Percentiles rank a stretch among this genome's conserved stretches.
Conservation (phyloP, 23 red algal genomes). For the Chondrus crispus region DNA sequence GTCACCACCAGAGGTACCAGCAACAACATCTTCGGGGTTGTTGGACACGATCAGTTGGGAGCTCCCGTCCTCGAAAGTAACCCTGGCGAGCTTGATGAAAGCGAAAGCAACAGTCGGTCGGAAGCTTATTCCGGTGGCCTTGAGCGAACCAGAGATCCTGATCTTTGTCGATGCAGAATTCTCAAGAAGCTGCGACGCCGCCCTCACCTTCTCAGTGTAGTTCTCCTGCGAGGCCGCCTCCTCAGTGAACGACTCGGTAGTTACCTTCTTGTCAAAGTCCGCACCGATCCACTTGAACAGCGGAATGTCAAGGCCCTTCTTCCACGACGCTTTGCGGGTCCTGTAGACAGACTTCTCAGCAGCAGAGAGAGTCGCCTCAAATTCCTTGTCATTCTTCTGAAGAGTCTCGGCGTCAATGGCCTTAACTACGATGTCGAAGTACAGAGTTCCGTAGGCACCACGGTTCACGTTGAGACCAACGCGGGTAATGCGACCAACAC, state of each 20-base stretch:
- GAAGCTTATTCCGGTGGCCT: not conserved
- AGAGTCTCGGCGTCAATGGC: not conserved
- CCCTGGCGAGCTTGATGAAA: conserved; percentile 13
- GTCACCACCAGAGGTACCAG: conserved; percentile 1
- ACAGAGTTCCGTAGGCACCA: not conserved
- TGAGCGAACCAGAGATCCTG: conserved; percentile 4
- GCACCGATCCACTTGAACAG: conserved; percentile 13
- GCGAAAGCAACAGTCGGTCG: conserved; percentile 12
- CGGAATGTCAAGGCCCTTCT: not conserved
- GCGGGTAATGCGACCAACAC: no score
- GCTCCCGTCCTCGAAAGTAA: not conserved
- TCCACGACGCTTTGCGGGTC: not conserved
- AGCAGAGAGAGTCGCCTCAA: not conserved
- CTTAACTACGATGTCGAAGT: conserved; percentile 26
- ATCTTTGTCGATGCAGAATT: not conserved
- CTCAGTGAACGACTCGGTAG: not conserved
- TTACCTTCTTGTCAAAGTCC: not conserved
- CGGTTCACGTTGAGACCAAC: not conserved
- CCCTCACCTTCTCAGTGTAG: not conserved
- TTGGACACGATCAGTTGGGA: not conserved
- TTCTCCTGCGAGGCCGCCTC: not conserved
- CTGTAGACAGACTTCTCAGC: not conserved
- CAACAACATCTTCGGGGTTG: not conserved
- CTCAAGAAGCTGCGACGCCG: not conserved
- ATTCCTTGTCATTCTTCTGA: not conserved